Conservation (phyloP, 2,329 filamentous ascomycete species). For the Epichloe gansuensis region DNA sequence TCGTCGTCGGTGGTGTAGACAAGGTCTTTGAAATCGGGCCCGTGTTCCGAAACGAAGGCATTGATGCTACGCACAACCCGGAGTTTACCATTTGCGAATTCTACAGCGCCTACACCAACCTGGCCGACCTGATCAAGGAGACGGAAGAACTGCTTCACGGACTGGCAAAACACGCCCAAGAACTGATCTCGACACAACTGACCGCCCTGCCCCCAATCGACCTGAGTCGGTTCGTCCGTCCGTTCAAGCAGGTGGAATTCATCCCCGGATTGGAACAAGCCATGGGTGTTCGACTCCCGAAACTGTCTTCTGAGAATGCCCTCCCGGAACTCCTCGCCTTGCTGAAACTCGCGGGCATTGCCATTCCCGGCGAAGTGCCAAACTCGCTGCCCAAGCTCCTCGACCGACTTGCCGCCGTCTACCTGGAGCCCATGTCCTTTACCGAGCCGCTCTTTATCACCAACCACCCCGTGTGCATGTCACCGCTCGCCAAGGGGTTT, state of each 20-base stretch:
- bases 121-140: conserved; percentile 60
- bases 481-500: conserved; percentile 83
- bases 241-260: conserved; percentile 65
- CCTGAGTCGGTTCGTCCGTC: conserved; percentile 34
- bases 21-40: conserved; percentile 88
- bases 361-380: conserved; percentile 51
- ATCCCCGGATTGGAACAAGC: conserved; percentile 63
- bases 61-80: conserved; percentile 87
- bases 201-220: conserved; percentile 36
- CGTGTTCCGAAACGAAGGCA: conserved; percentile 84
- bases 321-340: conserved; percentile 41
- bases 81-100: conserved; percentile 98
- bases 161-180: conserved; percentile 40
- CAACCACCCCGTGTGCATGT: conserved; percentile 81
- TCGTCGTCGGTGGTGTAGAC: conserved; percentile 81
- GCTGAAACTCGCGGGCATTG: conserved; percentile 45
- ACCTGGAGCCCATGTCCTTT: conserved; percentile 66
- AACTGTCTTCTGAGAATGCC: conserved; percentile 44
- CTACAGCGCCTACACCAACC: conserved; percentile 74
- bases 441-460: conserved; percentile 69
- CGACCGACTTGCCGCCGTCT: conserved; percentile 63
- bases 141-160: conserved; percentile 61
- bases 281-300: conserved; percentile 53
- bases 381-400: conserved; percentile 57
- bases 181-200: conserved; percentile 32